Evolutionary conservation across 352 stramenopile species (phyloP), one percentile per base, ranked within the genome.

Genomic region (Phytophthora macrochlamydospora): DNA sequence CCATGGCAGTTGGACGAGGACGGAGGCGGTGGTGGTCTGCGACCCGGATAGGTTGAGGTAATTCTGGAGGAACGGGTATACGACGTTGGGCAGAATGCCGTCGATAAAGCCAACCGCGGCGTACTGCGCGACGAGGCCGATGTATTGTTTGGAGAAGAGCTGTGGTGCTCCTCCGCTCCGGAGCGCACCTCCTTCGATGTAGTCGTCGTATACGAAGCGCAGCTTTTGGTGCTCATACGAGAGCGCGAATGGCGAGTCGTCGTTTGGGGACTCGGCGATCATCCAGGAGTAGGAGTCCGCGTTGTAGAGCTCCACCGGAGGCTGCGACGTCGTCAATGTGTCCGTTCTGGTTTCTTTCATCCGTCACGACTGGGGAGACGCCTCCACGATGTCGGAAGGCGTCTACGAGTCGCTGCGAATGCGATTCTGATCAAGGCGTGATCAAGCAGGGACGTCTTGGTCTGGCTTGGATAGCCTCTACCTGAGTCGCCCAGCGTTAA

Each of bases 1-100:
- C 75, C 79, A 90, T 4, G 75, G 78, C 45, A 90, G 69, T 33
- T 79, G 70, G 12, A 90, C 73, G n/a, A 87, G 75, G 13, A 76
- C 68, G 37, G 63, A 62, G 1, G 73, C 79, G n/a, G 80, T 75
- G 33, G 80, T 77, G 4, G 77, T 81, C 33, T 78, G 68, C 8
- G 75, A 75, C 24, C 74, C 80, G 1, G 74, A 69, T 32, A 85
- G 64, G 51, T 86, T 89, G 44, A 87, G 69, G 51, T 87, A 87
- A 45, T 81, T 81, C 48, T 75, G 68, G 51, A 90, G 56, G 54
- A 85, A 87, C 24, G 81, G 81, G 43, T 84, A 85, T 37, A 87
- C 72, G 33, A 76, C 78, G 54, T 74, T 83, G 8, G 75, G 75
- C 43, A 89, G 63, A 50, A 76, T 56, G 1, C 79, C 77, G 44